phyloP scores from a whole-genome alignment of 371 early-diverging fungal genomes.

The Mortierella polycephala region DNA sequence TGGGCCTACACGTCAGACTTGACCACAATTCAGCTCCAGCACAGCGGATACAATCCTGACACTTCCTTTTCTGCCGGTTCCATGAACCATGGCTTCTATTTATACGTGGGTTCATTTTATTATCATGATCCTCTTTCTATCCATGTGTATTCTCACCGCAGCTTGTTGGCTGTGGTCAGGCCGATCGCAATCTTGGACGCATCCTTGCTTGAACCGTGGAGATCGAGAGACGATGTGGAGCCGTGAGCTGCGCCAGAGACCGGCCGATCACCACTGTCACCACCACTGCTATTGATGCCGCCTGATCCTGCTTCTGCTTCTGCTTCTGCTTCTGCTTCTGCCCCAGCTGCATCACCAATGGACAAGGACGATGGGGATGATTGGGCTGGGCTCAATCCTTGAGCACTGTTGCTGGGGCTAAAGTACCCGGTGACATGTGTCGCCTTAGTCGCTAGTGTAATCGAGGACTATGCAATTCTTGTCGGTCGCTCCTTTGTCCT shows the following conservation, averaged over 20 bases:
- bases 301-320: not conserved
- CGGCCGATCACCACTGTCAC: slow-evolving; percentile 2
- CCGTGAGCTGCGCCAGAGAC: slow-evolving; percentile 7
- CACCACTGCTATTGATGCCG: slow-evolving; percentile 1
- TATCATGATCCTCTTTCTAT: not conserved
- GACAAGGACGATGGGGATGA: not conserved
- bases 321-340: not conserved
- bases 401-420: slow-evolving; percentile 19
- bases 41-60: too few relatives aligned
- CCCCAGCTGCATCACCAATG: not conserved
- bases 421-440: slow-evolving; percentile 49
- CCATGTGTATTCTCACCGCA: slow-evolving; percentile 8
- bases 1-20: not conserved
- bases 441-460: slow-evolving; percentile 32
- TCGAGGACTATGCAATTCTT: slow-evolving; percentile 36
- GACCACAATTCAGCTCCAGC: too few relatives aligned
- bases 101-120: not conserved
- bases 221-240: slow-evolving; percentile 4
- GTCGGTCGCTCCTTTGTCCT: slow-evolving; percentile 4
- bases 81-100: not conserved
- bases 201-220: not conserved
- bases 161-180: slow-evolving; percentile 14
- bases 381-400: not conserved
- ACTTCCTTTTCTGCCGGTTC: too few relatives aligned
- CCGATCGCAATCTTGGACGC: slow-evolving; percentile 7